A percentile compares a stretch with the other conserved stretches of the same genome.
Conservation (phyloP, 768 basidiomycete species). For the Hericium erinaceus region DNA sequence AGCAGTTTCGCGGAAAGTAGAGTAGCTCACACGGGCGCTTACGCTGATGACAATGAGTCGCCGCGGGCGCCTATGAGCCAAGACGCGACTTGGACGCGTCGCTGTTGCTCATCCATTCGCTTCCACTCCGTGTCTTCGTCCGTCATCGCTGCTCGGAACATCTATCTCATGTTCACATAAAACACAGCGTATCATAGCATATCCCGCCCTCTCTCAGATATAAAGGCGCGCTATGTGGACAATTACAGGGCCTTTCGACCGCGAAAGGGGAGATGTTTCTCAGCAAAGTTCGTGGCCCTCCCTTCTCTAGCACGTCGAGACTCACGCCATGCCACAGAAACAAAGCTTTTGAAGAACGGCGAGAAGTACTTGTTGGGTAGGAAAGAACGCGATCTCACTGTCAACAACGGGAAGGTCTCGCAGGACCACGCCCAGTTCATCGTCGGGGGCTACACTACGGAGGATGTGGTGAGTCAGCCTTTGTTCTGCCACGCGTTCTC, state of each 20-base stretch:
- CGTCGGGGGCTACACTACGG: conserved; percentile 41
- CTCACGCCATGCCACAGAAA: conserved; percentile 22
- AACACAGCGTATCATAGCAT: too few species aligned
- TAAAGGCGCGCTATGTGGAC: conserved; percentile 36
- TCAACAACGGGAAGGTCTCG: conserved; percentile 60
- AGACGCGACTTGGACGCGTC: too few species aligned
- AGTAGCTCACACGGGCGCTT: too few species aligned
- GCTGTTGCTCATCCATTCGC: too few species aligned
- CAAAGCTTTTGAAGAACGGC: conserved; percentile 56
- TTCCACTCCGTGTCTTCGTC: too few species aligned
- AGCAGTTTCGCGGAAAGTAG: too few species aligned
- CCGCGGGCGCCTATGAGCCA: too few species aligned
- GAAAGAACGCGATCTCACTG: conserved; percentile 36
- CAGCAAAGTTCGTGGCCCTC: conserved; percentile 30
- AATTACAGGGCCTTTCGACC: conserved; percentile 46
- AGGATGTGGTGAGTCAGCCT: conserved; percentile 44
- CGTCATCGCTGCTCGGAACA: too few species aligned
- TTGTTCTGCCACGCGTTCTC: not conserved
- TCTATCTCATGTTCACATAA: too few species aligned
- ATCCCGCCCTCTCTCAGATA: too few species aligned
- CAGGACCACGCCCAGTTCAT: conserved; percentile 48
- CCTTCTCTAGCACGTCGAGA: not conserved
- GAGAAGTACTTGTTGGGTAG: conserved; percentile 48
- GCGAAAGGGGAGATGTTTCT: conserved; percentile 23
- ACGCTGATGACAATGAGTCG: too few species aligned